These are phyloP conservation scores for Rhododendron kiyosumense DNA, from an alignment of 148 eudicot species.

Conservation along the genomic window DNA sequence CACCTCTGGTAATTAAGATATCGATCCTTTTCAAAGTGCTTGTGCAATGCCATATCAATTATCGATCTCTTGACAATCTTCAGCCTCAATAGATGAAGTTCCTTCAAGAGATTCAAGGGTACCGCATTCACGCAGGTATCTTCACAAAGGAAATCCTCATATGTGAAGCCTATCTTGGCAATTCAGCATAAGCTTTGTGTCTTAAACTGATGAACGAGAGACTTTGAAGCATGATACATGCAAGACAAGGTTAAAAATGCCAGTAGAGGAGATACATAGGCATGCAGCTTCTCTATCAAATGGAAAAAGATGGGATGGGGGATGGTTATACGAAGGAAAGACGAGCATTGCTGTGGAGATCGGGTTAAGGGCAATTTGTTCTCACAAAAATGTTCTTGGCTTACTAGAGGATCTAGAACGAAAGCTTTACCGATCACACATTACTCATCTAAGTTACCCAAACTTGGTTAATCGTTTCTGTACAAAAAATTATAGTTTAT, in stretches of 20 bases:
- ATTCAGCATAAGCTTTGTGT: slow-evolving; percentile 56
- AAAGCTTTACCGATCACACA: slow-evolving; percentile 52
- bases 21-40: slow-evolving; percentile 69
- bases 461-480: too few species aligned
- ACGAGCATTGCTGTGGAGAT: slow-evolving; percentile 39
- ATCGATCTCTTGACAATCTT: slow-evolving; percentile 63
- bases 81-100: slow-evolving; percentile 62
- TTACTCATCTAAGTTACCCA: too few species aligned
- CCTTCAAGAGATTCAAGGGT: slow-evolving; percentile 68
- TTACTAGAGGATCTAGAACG: slow-evolving; percentile 68
- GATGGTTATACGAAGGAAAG: slow-evolving; percentile 53
- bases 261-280: slow-evolving; percentile 73
- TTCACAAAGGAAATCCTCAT: slow-evolving; percentile 79
- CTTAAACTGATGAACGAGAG: slow-evolving; percentile 51
- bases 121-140: slow-evolving; percentile 69
- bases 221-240: slow-evolving; percentile 68
- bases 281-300: slow-evolving; percentile 39
- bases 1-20: slow-evolving; percentile 74
- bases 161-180: slow-evolving; percentile 80
- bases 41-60: slow-evolving; percentile 76
- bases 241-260: slow-evolving; percentile 67
- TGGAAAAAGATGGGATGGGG: slow-evolving; percentile 16
- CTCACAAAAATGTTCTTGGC: slow-evolving; percentile 21
- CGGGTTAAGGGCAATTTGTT: slow-evolving; percentile 15
- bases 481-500: too few species aligned